Evolutionary conservation across 495 filamentous ascomycete species (phyloP).

Genomic region (Penicillium samsonianum): DNA sequence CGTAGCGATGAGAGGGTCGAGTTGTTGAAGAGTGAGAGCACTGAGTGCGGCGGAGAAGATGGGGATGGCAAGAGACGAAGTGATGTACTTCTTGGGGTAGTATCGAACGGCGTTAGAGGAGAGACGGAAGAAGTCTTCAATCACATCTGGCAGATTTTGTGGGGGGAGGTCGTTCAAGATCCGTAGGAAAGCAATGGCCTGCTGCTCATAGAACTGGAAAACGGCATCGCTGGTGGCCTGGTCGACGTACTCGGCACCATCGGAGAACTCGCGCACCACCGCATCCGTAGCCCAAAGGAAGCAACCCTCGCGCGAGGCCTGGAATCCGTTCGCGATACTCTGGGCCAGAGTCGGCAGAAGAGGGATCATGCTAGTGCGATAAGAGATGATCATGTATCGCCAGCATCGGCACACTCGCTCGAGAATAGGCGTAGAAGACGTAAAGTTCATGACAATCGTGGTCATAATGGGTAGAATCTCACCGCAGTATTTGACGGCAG

Average conservation of each 20-base stretch:
- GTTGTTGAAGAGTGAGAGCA: conserved; percentile 82
- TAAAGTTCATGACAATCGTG: conserved; percentile 82
- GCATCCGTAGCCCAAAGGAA: conserved; percentile 97
- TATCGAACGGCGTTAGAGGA: conserved; percentile 87
- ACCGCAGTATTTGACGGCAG: conserved; percentile 93
- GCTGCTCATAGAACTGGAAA: conserved; percentile 91
- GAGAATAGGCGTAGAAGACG: conserved; percentile 79
- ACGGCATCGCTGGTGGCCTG: conserved; percentile 81
- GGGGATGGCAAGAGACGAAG: conserved; percentile 71
- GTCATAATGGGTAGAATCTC: conserved; percentile 87
- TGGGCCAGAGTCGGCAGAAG: conserved; percentile 82
- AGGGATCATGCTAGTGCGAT: conserved; percentile 83
- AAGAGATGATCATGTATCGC: conserved; percentile 94
- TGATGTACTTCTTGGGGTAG: conserved; percentile 79
- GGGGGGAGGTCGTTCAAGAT: conserved; percentile 85
- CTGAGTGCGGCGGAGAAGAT: conserved; percentile 86
- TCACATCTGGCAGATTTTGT: conserved; percentile 88
- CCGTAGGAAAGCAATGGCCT: conserved; percentile 82
- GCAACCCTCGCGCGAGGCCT: conserved; percentile 85
- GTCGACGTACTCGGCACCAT: conserved; percentile 82
- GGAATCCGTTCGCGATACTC: conserved; percentile 81
- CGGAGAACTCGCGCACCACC: conserved; percentile 91
- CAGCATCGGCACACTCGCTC: conserved; percentile 94
- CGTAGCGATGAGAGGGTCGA: conserved; percentile 84
- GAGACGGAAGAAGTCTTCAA: conserved; percentile 97